Evolutionary conservation across 148 eudicot species (phyloP).

Genomic region (Linanthus parryae): DNA sequence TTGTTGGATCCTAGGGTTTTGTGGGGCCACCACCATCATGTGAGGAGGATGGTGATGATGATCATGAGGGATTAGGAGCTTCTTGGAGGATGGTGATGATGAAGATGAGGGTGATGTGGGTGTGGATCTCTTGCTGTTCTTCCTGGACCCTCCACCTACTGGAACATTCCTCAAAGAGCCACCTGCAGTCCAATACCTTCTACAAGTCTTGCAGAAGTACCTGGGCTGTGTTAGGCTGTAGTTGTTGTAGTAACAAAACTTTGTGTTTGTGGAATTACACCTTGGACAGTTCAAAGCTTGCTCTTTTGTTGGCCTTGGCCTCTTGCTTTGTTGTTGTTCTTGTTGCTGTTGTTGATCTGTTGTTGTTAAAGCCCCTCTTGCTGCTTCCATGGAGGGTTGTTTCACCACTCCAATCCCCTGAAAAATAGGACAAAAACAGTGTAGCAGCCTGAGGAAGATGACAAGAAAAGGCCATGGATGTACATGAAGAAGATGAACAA

Average conservation of each 20-base stretch:
- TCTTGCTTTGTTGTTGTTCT: too few species aligned
- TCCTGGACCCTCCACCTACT: constrained; percentile 40
- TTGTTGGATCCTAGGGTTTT: constrained; percentile 22
- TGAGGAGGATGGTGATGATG: too few species aligned
- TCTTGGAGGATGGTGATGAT: constrained; percentile 14
- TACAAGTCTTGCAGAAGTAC: constrained; percentile 43
- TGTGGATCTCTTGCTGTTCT: constrained; percentile 35
- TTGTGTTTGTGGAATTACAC: too few species aligned
- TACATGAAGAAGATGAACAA: not conserved
- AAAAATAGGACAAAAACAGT: not conserved
- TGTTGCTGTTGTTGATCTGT: constrained; percentile 11
- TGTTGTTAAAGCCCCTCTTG: constrained; percentile 5
- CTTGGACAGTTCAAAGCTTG: constrained; percentile 39
- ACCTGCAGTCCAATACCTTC: constrained; percentile 48
- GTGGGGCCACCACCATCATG: not conserved
- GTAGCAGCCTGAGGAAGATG: not conserved
- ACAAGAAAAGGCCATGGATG: not conserved
- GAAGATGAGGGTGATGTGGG: constrained; percentile 4
- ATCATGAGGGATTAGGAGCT: constrained; percentile 6
- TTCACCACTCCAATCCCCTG: constrained; percentile 18
- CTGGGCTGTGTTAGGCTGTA: constrained; percentile 43
- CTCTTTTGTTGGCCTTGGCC: constrained; percentile 30
- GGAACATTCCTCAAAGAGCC: constrained; percentile 40
- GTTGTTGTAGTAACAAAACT: too few species aligned
- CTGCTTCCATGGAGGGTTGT: constrained; percentile 17